A percentile compares a stretch with the other conserved stretches of the same genome.
phyloP scores from a whole-genome alignment of 495 filamentous ascomycete species.

The Delitschia confertaspora region DNA sequence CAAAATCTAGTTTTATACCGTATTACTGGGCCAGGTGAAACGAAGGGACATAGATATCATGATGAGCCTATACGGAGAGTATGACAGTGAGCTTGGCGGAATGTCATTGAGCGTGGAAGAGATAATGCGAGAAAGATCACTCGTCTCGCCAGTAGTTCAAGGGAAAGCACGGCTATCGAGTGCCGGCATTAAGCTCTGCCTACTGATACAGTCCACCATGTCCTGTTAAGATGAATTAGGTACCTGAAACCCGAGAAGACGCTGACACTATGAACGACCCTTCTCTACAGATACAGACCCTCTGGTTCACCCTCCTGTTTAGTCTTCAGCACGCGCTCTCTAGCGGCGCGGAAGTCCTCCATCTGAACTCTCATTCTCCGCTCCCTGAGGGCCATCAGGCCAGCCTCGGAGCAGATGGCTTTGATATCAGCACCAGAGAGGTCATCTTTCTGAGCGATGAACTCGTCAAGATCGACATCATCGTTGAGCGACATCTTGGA shows the following conservation, averaged over 20 bases:
- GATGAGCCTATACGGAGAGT: too few species aligned
- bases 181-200: neutral
- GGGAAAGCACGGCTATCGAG: too few species aligned
- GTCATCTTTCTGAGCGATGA: slow-evolving; percentile 97
- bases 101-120: too few species aligned
- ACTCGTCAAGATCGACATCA: slow-evolving; percentile 96
- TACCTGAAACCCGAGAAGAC: neutral
- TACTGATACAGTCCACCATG: slow-evolving; percentile 6
- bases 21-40: too few species aligned
- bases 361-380: slow-evolving; percentile 97
- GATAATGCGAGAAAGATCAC: too few species aligned
- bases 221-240: neutral
- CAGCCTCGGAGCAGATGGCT: slow-evolving; percentile 96
- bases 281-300: slow-evolving; percentile 85
- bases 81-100: too few species aligned
- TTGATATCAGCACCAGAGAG: slow-evolving; percentile 97
- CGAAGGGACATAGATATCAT: too few species aligned
- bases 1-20: too few species aligned
- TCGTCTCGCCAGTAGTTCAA: too few species aligned
- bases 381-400: slow-evolving; percentile 89
- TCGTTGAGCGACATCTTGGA: slow-evolving; percentile 95
- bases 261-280: neutral
- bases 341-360: slow-evolving; percentile 88
- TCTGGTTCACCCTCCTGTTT: slow-evolving; percentile 98
- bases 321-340: slow-evolving; percentile 94